Evolutionary conservation across 441 rosid species (phyloP).

Genomic region (Kokia cookei): DNA sequence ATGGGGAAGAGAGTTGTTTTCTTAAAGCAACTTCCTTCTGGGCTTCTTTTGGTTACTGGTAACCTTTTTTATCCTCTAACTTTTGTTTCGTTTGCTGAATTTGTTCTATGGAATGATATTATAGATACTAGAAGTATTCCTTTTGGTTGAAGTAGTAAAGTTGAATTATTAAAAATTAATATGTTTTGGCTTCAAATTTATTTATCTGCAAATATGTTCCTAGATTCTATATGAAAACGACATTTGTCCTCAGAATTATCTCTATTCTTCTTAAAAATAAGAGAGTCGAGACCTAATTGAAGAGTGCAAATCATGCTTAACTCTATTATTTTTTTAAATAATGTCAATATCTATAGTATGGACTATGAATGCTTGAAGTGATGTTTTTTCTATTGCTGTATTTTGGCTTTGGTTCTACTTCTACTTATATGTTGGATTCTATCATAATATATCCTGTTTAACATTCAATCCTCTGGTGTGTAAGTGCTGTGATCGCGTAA

Average conservation of each 20-base stretch:
- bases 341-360: not conserved
- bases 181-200: no score
- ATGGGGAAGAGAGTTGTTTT: conserved; percentile 36
- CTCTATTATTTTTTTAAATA: no score
- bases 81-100: not conserved
- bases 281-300: no score
- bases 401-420: not conserved
- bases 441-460: not conserved
- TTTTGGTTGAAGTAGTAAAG: no score
- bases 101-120: not conserved
- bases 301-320: no score
- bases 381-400: not conserved
- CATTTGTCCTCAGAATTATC: no score
- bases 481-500: no score
- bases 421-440: not conserved
- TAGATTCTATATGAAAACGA: no score
- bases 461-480: not conserved
- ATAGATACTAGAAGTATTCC: no score
- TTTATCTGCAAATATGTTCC: no score
- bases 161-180: no score
- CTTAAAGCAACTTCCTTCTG: conserved; percentile 40
- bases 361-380: not conserved
- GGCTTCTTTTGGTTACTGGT: conserved; percentile 46
- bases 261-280: no score
- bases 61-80: not conserved